Evolutionary conservation across 345 rosid genomes (phyloP).

Genomic region (Dimocarpus longan): DNA sequence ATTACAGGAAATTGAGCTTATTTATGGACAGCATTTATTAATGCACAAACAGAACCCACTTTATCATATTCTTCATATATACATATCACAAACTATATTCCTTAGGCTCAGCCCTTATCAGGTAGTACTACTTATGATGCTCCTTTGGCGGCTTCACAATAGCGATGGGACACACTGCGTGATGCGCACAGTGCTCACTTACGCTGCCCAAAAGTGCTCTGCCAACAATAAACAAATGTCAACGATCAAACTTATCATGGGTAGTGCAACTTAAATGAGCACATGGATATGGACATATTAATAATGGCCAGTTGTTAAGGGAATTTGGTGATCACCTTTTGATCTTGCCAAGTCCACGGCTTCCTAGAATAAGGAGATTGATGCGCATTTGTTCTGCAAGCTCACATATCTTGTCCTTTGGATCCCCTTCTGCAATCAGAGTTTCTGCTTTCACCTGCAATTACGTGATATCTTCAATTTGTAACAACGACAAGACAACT

Average conservation of each 20-base stretch:
- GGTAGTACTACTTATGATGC: not conserved
- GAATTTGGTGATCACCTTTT: constrained; percentile 47
- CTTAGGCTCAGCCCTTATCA: not conserved
- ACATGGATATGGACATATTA: not conserved
- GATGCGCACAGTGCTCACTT: constrained; percentile 76
- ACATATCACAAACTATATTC: not conserved
- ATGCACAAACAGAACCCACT: not conserved
- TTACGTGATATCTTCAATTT: too few relatives aligned
- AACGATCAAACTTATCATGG: not conserved
- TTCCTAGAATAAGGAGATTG: constrained; percentile 74
- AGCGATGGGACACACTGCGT: constrained; percentile 65
- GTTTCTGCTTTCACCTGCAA: constrained; percentile 67
- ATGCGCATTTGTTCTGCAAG: constrained; percentile 59
- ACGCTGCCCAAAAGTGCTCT: constrained; percentile 80
- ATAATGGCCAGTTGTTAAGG: not conserved
- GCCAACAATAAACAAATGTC: constrained; percentile 17
- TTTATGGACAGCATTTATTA: not conserved
- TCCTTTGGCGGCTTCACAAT: constrained; percentile 64
- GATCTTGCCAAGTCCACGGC: constrained; percentile 78
- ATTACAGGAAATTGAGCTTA: constrained; percentile 1
- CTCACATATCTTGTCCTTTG: constrained; percentile 80
- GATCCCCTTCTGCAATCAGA: constrained; percentile 59
- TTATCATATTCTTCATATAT: not conserved
- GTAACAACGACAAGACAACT: too few relatives aligned
- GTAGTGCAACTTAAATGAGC: not conserved